A percentile compares a stretch with the other conserved stretches of the same genome.
These are phyloP conservation scores for Salvia rosmarinus DNA, from an alignment of 257 asterid genomes.

Conservation along the genomic window DNA sequence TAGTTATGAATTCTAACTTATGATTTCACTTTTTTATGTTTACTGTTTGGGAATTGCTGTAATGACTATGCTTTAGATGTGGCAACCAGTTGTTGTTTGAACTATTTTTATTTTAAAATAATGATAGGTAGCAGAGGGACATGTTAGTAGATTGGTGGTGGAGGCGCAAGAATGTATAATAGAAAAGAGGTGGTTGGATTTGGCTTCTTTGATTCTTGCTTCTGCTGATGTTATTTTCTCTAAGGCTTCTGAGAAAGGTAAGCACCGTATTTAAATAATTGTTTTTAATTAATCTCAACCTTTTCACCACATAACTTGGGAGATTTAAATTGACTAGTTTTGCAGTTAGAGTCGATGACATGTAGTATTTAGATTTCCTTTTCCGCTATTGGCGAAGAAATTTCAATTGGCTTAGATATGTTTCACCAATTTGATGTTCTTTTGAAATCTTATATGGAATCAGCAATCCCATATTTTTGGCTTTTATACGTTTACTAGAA, in stretches of 20 bases:
- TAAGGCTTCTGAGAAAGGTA: slow-evolving; percentile 92
- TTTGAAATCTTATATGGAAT: background rate
- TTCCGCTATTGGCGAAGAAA: background rate
- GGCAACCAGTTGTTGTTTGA: background rate
- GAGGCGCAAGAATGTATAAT: slow-evolving; percentile 85
- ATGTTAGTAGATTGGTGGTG: slow-evolving; percentile 65
- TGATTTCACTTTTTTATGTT: background rate
- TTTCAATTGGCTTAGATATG: background rate
- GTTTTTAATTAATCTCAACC: background rate
- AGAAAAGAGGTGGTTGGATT: slow-evolving; percentile 76
- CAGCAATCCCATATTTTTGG: background rate
- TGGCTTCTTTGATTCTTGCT: slow-evolving; percentile 80
- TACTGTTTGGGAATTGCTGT: background rate
- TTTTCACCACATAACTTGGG: background rate
- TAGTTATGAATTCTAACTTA: too few relatives aligned
- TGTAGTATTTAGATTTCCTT: background rate
- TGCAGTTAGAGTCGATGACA: slow-evolving; percentile 9
- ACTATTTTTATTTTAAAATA: background rate
- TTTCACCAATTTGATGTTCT: background rate
- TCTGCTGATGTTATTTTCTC: slow-evolving; percentile 87
- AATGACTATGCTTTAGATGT: background rate
- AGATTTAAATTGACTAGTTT: background rate
- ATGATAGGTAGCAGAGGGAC: slow-evolving; percentile 84
- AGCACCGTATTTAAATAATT: background rate
- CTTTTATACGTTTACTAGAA: background rate